Conservation (phyloP, 306 rosid species). For the Rosa lucieae region DNA sequence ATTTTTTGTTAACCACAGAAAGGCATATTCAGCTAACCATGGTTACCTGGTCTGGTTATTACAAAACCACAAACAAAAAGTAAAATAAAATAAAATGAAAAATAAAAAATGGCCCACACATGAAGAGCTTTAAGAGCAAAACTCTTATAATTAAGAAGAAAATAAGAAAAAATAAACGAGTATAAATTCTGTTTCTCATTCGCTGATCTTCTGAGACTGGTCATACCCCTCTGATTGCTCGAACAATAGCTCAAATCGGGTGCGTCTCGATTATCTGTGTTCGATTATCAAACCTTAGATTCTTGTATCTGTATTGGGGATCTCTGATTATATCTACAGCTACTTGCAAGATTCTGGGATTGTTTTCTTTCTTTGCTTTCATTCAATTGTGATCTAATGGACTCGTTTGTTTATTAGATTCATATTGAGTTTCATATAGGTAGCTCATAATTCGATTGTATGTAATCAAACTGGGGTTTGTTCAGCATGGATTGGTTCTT, state of each 20-base stretch:
- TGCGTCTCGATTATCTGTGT: conserved; percentile 42
- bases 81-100: background rate
- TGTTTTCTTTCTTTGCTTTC: conserved; percentile 8
- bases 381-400: conserved; percentile 50
- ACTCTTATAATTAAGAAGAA: background rate
- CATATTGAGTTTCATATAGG: conserved; percentile 32
- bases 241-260: conserved; percentile 44
- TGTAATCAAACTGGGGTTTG: conserved; percentile 40
- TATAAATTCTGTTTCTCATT: conserved; percentile 39
- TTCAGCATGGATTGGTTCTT: conserved; percentile 30
- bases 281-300: conserved; percentile 26
- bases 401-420: conserved; percentile 28
- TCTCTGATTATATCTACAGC: conserved; percentile 34
- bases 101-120: background rate
- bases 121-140: conserved; percentile 5
- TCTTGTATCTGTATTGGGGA: conserved; percentile 39
- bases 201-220: conserved; percentile 54
- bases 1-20: conserved; percentile 21
- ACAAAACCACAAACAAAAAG: background rate
- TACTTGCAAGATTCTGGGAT: conserved; percentile 26
- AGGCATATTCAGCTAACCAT: conserved; percentile 23
- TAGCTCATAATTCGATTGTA: conserved; percentile 15
- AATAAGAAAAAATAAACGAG: conserved; percentile 1
- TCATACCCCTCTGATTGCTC: conserved; percentile 47
- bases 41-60: conserved; percentile 28